Evolutionary conservation across 768 basidiomycete species (phyloP), one percentile per base, ranked within the genome.

Genomic region (Russula virescens): DNA sequence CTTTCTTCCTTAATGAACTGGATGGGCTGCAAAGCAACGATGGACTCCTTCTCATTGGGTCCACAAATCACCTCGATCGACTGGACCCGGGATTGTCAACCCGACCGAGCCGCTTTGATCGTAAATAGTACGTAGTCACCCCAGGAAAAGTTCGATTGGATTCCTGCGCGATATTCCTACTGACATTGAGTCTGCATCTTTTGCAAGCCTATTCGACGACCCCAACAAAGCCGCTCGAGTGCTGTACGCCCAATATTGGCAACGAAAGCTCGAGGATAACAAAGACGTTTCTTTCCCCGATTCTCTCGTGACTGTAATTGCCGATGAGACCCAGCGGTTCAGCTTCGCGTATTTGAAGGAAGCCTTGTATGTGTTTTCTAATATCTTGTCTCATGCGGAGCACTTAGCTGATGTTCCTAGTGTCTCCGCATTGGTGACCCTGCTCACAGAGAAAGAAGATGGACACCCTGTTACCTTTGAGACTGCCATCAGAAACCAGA

Each of bases 261-360:
- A 91, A 71, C 72, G 80, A 60, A 94, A 93, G 71, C 80, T 94
- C 57, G 72, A 76, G 60, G 68, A 73, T 70, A 92, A 89, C 73
- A 73, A 82, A 53, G 75, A 79, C 16, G 79, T 93, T 64, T 72
- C 75, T 4, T 92, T 90, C 76, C 83, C 91, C 0, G 86, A 91
- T 66, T 64, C 75, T 14, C 78, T 94, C 35, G 77, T 85, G 19
- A 72, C 80, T 13, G 80, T 83, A 65, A 75, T 89, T 28, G 89
- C 86, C 6, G 73, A 78, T 11, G 56, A 73, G 61, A 93, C 91
- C 0, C 76, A 80, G 35, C 75, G 77, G 34, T 94, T 94, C 76
- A 89, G 87, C 67, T 94, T 94, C 71, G 90, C 92, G 0, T 94
- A 91, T 73, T 76, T 94, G 68, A 94, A 95, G 72, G 92, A 94